A percentile compares a stretch with the other conserved stretches of the same genome.
Conservation (phyloP, 2,329 filamentous ascomycete genomes). For the Fusarium haematococcum region DNA sequence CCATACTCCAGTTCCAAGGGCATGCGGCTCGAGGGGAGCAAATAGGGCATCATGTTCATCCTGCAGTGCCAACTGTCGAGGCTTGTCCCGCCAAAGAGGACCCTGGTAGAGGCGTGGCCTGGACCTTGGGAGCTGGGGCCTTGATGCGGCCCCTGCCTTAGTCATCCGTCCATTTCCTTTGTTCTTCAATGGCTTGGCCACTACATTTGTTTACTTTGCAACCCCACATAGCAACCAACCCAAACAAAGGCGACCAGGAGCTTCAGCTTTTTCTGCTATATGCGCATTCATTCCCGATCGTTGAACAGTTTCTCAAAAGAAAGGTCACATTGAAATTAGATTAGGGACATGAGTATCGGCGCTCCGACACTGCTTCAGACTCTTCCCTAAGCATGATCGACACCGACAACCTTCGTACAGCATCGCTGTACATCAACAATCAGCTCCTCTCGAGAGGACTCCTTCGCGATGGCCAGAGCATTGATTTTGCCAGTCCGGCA, state of each 20-base stretch:
- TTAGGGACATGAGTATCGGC: slow-evolving; percentile 39
- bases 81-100: slow-evolving; percentile 34
- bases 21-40: slow-evolving; percentile 8
- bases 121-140: background rate
- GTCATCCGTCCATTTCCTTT: slow-evolving; percentile 31
- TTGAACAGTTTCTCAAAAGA: slow-evolving; percentile 7
- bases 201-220: slow-evolving; percentile 53
- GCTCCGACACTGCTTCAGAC: slow-evolving; percentile 18
- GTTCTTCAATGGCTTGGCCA: background rate
- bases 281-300: slow-evolving; percentile 17
- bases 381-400: slow-evolving; percentile 61
- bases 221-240: slow-evolving; percentile 52
- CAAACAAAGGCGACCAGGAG: slow-evolving; percentile 41
- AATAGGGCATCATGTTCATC: slow-evolving; percentile 21
- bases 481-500: slow-evolving; percentile 85
- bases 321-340: slow-evolving; percentile 20
- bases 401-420: slow-evolving; percentile 72
- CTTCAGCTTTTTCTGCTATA: slow-evolving; percentile 29
- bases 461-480: slow-evolving; percentile 74
- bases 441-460: slow-evolving; percentile 75
- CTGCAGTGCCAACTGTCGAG: slow-evolving; percentile 43
- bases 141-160: slow-evolving; percentile 26
- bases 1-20: slow-evolving; percentile 1
- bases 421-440: slow-evolving; percentile 80
- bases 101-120: slow-evolving; percentile 4